A percentile compares a stretch with the other conserved stretches of the same genome.
Evolutionary conservation across 2,329 filamentous ascomycete species (phyloP).

Genomic region (Epichloe amarillans): DNA sequence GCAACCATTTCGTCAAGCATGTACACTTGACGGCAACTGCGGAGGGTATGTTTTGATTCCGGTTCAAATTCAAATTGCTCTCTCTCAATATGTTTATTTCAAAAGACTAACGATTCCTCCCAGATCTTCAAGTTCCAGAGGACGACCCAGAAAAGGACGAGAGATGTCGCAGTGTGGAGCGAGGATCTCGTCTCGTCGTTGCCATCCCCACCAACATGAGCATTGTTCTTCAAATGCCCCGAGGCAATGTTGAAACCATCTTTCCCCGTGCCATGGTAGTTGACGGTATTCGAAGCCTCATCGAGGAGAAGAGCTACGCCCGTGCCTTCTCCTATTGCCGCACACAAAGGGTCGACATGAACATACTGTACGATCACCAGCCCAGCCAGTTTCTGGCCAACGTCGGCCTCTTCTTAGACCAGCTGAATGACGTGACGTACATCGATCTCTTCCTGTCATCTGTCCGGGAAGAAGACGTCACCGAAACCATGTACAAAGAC

Average conservation of each 20-base stretch:
- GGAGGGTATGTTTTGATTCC: constrained; percentile 39
- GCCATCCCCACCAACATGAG: constrained; percentile 81
- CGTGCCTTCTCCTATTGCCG: constrained; percentile 79
- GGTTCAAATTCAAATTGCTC: background rate
- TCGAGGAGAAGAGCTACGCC: constrained; percentile 69
- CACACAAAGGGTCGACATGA: constrained; percentile 93
- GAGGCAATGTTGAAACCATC: constrained; percentile 91
- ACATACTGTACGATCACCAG: constrained; percentile 89
- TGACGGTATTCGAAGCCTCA: constrained; percentile 70
- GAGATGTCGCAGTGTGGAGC: constrained; percentile 80
- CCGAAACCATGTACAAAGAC: constrained; percentile 84
- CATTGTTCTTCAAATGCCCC: constrained; percentile 84
- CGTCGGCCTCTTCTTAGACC: constrained; percentile 65
- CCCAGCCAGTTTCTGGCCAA: constrained; percentile 72
- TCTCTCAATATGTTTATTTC: background rate
- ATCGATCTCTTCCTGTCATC: constrained; percentile 88
- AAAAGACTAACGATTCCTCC: background rate
- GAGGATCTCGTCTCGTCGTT: constrained; percentile 74
- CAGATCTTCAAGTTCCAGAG: constrained; percentile 66
- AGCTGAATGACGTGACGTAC: constrained; percentile 67
- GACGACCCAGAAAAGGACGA: constrained; percentile 91
- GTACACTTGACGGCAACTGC: constrained; percentile 56
- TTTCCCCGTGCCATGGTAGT: constrained; percentile 87
- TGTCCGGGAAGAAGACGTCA: constrained; percentile 83
- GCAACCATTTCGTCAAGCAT: constrained; percentile 86